These are phyloP conservation scores for Ophiocordyceps camponoti-leonardi DNA, from an alignment of 2,329 filamentous ascomycete genomes.

Conservation along the genomic window DNA sequence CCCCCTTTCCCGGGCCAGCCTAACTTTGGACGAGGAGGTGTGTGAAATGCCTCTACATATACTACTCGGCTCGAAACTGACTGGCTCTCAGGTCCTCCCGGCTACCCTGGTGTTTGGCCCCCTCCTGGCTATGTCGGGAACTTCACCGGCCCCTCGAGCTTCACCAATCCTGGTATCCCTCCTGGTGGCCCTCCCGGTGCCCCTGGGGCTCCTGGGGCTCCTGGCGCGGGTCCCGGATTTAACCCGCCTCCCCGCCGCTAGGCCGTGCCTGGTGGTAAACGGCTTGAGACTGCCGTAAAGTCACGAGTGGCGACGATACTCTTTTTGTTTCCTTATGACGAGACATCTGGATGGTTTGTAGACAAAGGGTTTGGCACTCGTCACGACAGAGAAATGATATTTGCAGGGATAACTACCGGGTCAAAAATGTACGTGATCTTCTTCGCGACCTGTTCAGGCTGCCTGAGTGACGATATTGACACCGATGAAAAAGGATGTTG, in stretches of 20 bases:
- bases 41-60: conserved; percentile 13
- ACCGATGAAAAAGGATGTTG: background rate
- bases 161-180: conserved; percentile 12
- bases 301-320: conserved; percentile 9
- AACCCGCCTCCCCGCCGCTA: conserved; percentile 52
- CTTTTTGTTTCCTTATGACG: conserved; percentile 4
- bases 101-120: conserved; percentile 21
- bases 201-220: conserved; percentile 10
- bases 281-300: conserved; percentile 8
- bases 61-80: conserved; percentile 12
- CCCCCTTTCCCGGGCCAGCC: conserved; percentile 34
- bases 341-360: conserved; percentile 7
- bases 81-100: conserved; percentile 22
- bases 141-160: conserved; percentile 3
- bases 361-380: background rate
- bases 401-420: conserved; percentile 1
- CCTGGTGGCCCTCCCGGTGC: conserved; percentile 17
- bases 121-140: conserved; percentile 1
- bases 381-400: background rate
- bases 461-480: conserved; percentile 2
- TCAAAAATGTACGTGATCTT: conserved; percentile 4
- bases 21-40: conserved; percentile 35
- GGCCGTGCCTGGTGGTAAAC: conserved; percentile 10
- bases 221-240: conserved; percentile 51
- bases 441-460: conserved; percentile 1